Conservation (phyloP, 225 moss, liverwort and hornwort species). For the Asterella californica region DNA sequence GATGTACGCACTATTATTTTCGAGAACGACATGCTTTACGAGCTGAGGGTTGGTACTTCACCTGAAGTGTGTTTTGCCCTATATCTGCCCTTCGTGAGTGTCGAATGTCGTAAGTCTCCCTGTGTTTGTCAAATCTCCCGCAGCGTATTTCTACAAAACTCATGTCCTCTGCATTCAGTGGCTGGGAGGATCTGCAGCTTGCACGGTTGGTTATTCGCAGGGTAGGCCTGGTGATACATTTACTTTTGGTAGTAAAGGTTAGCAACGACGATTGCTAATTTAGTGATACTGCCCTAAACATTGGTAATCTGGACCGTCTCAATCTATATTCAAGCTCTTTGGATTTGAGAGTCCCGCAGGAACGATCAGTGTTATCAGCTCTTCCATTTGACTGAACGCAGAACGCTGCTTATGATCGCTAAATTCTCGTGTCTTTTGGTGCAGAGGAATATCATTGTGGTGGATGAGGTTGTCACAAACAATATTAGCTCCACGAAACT, state of each 20-base stretch:
- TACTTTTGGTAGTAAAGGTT: too few species aligned
- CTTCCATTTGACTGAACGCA: background rate
- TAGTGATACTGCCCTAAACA: background rate
- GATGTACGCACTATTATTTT: conserved; percentile 73
- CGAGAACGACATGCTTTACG: conserved; percentile 77
- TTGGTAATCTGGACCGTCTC: background rate
- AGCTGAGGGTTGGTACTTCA: conserved; percentile 52
- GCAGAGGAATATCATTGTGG: conserved; percentile 74
- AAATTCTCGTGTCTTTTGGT: background rate
- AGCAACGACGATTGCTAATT: too few species aligned
- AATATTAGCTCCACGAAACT: conserved; percentile 81
- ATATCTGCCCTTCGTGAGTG: background rate
- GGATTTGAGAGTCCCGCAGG: background rate
- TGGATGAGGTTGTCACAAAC: conserved; percentile 72
- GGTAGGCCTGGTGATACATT: background rate
- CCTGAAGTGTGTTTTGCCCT: too few species aligned
- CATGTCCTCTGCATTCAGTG: background rate
- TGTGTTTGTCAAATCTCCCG: too few species aligned
- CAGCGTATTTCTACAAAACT: background rate
- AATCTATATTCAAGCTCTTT: background rate
- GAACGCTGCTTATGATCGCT: background rate
- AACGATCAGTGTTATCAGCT: background rate
- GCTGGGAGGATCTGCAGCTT: too few species aligned
- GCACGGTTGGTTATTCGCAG: background rate
- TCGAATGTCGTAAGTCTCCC: background rate